Conservation (phyloP, 495 filamentous ascomycete species). For the Penicillium soppii region DNA sequence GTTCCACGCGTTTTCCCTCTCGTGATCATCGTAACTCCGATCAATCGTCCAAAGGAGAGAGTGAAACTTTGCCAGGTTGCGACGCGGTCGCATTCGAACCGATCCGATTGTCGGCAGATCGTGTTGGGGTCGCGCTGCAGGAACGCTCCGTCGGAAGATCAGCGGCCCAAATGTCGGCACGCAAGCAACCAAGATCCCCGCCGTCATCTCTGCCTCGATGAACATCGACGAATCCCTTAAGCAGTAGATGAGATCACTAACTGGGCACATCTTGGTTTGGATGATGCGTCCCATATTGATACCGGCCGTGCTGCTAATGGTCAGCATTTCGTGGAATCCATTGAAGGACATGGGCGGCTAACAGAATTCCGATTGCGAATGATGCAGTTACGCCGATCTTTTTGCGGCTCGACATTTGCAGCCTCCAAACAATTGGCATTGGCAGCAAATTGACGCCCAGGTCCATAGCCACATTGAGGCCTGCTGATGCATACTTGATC, state of each 20-base stretch:
- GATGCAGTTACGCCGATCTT: slow-evolving; percentile 12
- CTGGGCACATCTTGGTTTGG: slow-evolving; percentile 10
- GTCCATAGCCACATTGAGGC: slow-evolving; percentile 21
- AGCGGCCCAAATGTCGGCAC: slow-evolving; percentile 18
- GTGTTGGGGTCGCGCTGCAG: not conserved
- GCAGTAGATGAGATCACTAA: slow-evolving; percentile 11
- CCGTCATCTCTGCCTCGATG: slow-evolving; percentile 12
- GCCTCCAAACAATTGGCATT: slow-evolving; percentile 15
- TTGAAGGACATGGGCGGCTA: not conserved
- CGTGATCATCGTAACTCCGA: not conserved
- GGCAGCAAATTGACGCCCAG: slow-evolving; percentile 17
- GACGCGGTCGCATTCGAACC: not conserved
- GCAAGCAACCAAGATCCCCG: slow-evolving; percentile 16
- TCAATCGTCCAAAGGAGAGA: slow-evolving; percentile 1
- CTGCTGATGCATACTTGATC: slow-evolving; percentile 16
- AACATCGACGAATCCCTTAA: slow-evolving; percentile 14
- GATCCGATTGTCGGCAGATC: slow-evolving; percentile 7
- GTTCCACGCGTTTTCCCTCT: not conserved
- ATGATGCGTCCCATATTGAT: slow-evolving; percentile 22
- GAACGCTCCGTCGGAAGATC: slow-evolving; percentile 4
- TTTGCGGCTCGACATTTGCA: slow-evolving; percentile 15
- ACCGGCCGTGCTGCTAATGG: slow-evolving; percentile 4
- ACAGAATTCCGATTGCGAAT: slow-evolving; percentile 18
- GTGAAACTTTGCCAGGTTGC: not conserved
- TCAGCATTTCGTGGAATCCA: not conserved